Evolutionary conservation across 345 rosid genomes (phyloP).

Genomic region (Brassica nigra): DNA sequence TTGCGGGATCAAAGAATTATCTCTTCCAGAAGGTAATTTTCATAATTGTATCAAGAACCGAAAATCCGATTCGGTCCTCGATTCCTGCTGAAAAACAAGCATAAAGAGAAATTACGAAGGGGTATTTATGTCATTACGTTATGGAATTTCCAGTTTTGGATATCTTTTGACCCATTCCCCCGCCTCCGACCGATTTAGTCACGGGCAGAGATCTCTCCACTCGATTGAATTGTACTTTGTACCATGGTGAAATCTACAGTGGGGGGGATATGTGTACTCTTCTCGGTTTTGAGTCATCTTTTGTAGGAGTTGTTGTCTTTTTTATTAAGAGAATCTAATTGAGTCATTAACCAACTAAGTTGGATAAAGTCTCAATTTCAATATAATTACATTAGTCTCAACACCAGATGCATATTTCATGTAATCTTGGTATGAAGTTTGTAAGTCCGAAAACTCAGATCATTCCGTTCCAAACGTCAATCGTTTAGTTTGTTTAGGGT

Average conservation of each 20-base stretch:
- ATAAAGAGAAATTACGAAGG: neutral
- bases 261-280: neutral
- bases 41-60: neutral
- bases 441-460: neutral
- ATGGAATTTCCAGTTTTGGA: slow-evolving; percentile 8
- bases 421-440: no score
- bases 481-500: neutral
- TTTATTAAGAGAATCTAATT: neutral
- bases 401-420: neutral
- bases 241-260: slow-evolving; percentile 1
- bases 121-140: slow-evolving; percentile 11
- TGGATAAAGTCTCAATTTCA: neutral
- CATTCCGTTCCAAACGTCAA: neutral
- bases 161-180: slow-evolving; percentile 28
- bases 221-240: neutral
- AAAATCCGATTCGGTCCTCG: slow-evolving; percentile 8
- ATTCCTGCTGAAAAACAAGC: neutral
- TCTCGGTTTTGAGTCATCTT: neutral
- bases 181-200: slow-evolving; percentile 18
- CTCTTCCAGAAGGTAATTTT: neutral
- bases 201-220: neutral
- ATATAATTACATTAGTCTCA: neutral
- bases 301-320: neutral
- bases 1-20: neutral
- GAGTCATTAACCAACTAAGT: neutral